Percentiles rank a stretch among this genome's conserved stretches.
Conservation (phyloP, 2,329 filamentous ascomycete species). For the Colletotrichum orbiculare region DNA sequence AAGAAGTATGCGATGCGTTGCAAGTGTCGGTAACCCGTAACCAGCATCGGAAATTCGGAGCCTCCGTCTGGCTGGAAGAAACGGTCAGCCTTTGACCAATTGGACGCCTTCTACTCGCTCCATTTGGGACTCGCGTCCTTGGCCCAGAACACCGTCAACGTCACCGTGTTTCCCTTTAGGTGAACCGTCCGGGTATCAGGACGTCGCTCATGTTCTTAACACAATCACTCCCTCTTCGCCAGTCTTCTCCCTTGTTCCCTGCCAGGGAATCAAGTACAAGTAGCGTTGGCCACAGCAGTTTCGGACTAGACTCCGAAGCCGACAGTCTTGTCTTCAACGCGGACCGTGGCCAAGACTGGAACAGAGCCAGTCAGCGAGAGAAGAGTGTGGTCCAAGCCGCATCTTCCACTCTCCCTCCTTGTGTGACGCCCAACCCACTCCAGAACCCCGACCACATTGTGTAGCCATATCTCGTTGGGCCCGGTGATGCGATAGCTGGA, state of each 20-base stretch:
- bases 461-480: slow-evolving; percentile 6
- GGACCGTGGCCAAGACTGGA: too few relatives aligned
- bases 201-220: background rate
- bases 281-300: background rate
- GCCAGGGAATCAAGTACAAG: too few relatives aligned
- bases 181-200: background rate
- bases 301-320: slow-evolving; percentile 16
- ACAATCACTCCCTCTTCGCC: background rate
- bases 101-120: slow-evolving; percentile 1
- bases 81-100: slow-evolving; percentile 16
- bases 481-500: background rate
- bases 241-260: background rate
- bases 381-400: too few relatives aligned
- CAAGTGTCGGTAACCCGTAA: background rate
- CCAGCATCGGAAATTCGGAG: slow-evolving; percentile 32
- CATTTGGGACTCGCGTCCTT: slow-evolving; percentile 10
- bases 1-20: too few relatives aligned
- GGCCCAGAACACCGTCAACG: background rate
- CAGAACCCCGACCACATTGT: background rate
- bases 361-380: too few relatives aligned
- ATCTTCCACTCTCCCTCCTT: too few relatives aligned
- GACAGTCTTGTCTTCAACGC: too few relatives aligned
- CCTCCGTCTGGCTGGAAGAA: slow-evolving; percentile 11
- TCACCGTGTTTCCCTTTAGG: slow-evolving; percentile 7
- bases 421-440: background rate